These are phyloP conservation scores for Acer yangbiense DNA, from an alignment of 345 rosid species.

Conservation along the genomic window DNA sequence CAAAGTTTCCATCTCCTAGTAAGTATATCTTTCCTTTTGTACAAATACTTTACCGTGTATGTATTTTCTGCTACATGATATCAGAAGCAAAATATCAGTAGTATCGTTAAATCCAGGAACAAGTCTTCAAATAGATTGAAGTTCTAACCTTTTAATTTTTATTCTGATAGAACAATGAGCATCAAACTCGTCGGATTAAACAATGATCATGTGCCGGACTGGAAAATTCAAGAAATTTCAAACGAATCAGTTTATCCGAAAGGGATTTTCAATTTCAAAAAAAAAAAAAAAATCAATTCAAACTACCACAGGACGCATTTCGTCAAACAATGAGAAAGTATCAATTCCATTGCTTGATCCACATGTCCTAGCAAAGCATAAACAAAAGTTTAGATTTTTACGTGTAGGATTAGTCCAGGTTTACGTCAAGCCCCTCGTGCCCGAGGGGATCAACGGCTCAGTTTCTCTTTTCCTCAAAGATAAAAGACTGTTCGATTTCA, in stretches of 20 bases:
- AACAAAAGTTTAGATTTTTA: not conserved
- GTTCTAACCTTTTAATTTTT: not conserved
- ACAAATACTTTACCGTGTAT: not conserved
- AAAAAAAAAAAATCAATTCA: conserved; percentile 8
- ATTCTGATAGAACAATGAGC: not conserved
- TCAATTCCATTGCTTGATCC: not conserved
- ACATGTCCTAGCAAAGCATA: not conserved
- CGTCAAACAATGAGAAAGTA: not conserved
- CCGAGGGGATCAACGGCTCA: not conserved
- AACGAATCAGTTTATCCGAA: not conserved
- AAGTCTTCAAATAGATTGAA: not conserved
- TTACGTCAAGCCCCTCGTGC: not conserved
- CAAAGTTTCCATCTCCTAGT: not conserved
- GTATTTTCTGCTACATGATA: not conserved
- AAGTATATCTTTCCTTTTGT: not conserved
- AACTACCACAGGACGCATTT: not conserved
- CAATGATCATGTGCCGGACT: not conserved
- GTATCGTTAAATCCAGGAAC: not conserved
- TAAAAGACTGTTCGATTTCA: not conserved
- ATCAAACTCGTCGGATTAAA: not conserved
- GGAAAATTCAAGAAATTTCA: not conserved
- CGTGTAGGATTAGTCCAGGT: conserved; percentile 9
- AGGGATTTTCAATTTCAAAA: conserved; percentile 13
- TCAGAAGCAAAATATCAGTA: not conserved
- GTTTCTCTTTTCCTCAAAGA: not conserved